Percentiles rank a stretch among this genome's conserved stretches.
Evolutionary conservation across 495 filamentous ascomycete genomes (phyloP).

Genomic region (Annulohypoxylon moriforme): DNA sequence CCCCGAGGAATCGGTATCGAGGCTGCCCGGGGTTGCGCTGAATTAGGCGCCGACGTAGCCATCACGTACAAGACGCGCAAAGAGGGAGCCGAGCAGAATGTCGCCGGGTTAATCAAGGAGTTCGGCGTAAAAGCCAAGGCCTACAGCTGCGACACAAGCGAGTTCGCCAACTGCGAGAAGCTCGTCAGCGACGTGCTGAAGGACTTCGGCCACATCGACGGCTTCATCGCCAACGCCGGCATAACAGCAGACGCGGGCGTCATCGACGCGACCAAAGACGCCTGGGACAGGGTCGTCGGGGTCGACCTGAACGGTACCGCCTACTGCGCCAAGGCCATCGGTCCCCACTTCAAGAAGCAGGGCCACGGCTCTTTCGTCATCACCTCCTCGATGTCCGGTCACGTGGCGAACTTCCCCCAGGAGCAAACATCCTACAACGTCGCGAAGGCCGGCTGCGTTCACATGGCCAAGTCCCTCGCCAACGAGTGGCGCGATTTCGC

Average conservation of each 20-base stretch:
- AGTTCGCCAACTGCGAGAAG: constrained; percentile 64
- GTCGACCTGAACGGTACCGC: constrained; percentile 75
- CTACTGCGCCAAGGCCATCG: constrained; percentile 70
- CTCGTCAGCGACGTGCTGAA: constrained; percentile 64
- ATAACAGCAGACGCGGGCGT: constrained; percentile 57
- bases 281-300: constrained; percentile 67
- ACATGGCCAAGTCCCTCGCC: constrained; percentile 77
- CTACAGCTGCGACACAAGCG: constrained; percentile 73
- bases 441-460: constrained; percentile 81
- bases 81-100: constrained; percentile 68
- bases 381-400: constrained; percentile 74
- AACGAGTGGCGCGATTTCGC: constrained; percentile 84
- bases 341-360: constrained; percentile 67
- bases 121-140: constrained; percentile 71
- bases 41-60: constrained; percentile 62
- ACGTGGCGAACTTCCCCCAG: constrained; percentile 81
- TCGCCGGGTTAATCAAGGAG: constrained; percentile 58
- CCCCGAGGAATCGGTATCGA: constrained; percentile 65
- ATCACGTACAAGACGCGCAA: constrained; percentile 60
- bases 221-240: constrained; percentile 61
- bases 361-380: constrained; percentile 64
- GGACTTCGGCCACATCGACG: constrained; percentile 67
- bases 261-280: constrained; percentile 54
- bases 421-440: constrained; percentile 83
- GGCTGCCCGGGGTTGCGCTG: constrained; percentile 59